These are phyloP conservation scores for Fusarium penzigii DNA, from an alignment of 2,329 filamentous ascomycete species.

Conservation along the genomic window DNA sequence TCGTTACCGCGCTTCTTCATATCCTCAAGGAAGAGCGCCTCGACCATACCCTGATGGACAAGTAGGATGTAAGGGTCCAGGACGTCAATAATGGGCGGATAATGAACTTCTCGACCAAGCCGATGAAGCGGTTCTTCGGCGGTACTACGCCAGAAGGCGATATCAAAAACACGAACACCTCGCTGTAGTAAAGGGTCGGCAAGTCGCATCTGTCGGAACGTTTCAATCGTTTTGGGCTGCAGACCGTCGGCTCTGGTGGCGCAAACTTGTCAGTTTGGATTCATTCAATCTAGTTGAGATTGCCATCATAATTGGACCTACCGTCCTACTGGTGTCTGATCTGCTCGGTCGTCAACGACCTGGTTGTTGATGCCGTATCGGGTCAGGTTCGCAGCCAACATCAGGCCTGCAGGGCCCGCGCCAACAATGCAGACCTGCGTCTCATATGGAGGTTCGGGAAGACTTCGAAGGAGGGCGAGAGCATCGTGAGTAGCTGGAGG, in stretches of 20 bases:
- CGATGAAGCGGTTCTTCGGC: slow-evolving; percentile 55
- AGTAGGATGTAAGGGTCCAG: slow-evolving; percentile 59
- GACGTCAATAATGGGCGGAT: slow-evolving; percentile 62
- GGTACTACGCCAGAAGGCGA: slow-evolving; percentile 68
- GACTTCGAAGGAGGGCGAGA: slow-evolving; percentile 50
- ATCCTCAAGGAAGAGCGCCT: slow-evolving; percentile 69
- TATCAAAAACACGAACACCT: slow-evolving; percentile 72
- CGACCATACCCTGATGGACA: slow-evolving; percentile 75
- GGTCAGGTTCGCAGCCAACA: slow-evolving; percentile 57
- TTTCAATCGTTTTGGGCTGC: slow-evolving; percentile 79
- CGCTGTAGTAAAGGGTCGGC: slow-evolving; percentile 67
- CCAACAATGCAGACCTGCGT: slow-evolving; percentile 55
- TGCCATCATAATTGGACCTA: slow-evolving; percentile 22
- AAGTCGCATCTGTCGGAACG: slow-evolving; percentile 71
- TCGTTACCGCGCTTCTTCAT: slow-evolving; percentile 63
- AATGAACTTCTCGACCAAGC: slow-evolving; percentile 67
- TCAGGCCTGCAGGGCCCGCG: slow-evolving; percentile 57
- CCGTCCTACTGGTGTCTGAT: slow-evolving; percentile 67
- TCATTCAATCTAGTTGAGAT: slow-evolving; percentile 8
- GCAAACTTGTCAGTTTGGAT: slow-evolving; percentile 17
- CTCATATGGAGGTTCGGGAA: slow-evolving; percentile 47
- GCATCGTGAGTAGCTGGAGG: slow-evolving; percentile 43
- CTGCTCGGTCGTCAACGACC: slow-evolving; percentile 68
- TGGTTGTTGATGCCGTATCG: slow-evolving; percentile 66
- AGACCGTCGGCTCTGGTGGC: slow-evolving; percentile 64